Conservation (phyloP, 2,329 filamentous ascomycete species). For the Aspergillus ustus region DNA sequence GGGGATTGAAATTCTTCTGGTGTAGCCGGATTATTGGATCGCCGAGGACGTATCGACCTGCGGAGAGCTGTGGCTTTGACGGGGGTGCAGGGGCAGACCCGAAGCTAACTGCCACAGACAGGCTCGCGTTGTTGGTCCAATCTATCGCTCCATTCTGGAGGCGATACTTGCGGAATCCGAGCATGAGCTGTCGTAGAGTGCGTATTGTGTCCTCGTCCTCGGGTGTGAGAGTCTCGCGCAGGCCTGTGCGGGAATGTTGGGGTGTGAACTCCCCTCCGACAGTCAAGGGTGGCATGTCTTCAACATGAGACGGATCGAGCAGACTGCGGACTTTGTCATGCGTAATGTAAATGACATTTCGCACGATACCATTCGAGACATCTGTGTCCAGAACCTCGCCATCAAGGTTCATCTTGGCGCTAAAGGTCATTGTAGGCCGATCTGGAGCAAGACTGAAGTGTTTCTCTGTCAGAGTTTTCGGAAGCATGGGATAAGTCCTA, state of each 20-base stretch:
- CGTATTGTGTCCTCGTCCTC: conserved; percentile 43
- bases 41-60: conserved; percentile 42
- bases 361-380: conserved; percentile 57
- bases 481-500: conserved; percentile 61
- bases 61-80: conserved; percentile 34
- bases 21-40: conserved; percentile 49
- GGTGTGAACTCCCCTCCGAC: conserved; percentile 38
- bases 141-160: conserved; percentile 47
- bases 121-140: conserved; percentile 26
- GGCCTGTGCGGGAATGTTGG: conserved; percentile 23
- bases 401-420: conserved; percentile 56
- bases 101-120: conserved; percentile 32
- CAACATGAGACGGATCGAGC: conserved; percentile 35
- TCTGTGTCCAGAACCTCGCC: conserved; percentile 60
- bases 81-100: conserved; percentile 29
- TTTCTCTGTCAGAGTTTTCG: conserved; percentile 51
- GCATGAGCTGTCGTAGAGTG: conserved; percentile 44
- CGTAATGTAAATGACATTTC: conserved; percentile 60
- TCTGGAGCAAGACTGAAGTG: conserved; percentile 59
- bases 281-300: conserved; percentile 26
- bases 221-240: conserved; percentile 34
- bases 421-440: conserved; percentile 65
- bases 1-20: conserved; percentile 37
- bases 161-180: conserved; percentile 41
- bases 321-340: conserved; percentile 47